Base-by-base conservation (phyloP, 73 alveolate species). In the Paramecium caudatum region DNA sequence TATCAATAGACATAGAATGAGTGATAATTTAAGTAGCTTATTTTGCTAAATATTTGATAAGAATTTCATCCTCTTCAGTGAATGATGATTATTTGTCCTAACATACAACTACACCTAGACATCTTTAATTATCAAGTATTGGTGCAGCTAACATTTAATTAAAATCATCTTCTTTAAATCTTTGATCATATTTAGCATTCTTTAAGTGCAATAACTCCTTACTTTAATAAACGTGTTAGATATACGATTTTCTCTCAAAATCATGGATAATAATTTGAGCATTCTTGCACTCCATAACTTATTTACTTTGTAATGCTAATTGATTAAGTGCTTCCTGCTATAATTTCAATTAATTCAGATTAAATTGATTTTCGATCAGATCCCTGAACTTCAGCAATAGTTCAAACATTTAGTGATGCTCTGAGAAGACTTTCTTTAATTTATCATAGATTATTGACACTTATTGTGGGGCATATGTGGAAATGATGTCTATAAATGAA, bases 361-460 rank as follows among this genome's bases (percentile, higher is more conserved):
- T 23, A 43, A 74, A 74, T 21, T 63, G 19, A 47, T 74, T 74
- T 3, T 27, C 45, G 3, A 74, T 30, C 6, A 74, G 36, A 10
- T 1, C 17, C 19, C 43, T 74, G 39, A 74, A 45, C 30, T 74
- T 74, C 15, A 74, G 21, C 1, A 74, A 41, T 41, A 43, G n/a
- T 37, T 74, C 55, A 23, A 74, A 74, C 88, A 74, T 74, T 45
- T 27, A 12, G 36, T 30, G 69, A 74, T 74, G 88, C 19, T 74
- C 88, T 4, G 17, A 34, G 12, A 74, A 34, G 13, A 74, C 16
- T n/a, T 74, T 74, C 39, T 43, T 36, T 17, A 74, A 34, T 43
- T 74, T 74, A 16, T 74, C 88, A 43, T 74, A 74, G 32, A 74
- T 43, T 1, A 74, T 74, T 41, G 88, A 74, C 49, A 74, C 88